phyloP scores from a whole-genome alignment of 371 early-diverging fungal species.

The Mycotypha africana region DNA sequence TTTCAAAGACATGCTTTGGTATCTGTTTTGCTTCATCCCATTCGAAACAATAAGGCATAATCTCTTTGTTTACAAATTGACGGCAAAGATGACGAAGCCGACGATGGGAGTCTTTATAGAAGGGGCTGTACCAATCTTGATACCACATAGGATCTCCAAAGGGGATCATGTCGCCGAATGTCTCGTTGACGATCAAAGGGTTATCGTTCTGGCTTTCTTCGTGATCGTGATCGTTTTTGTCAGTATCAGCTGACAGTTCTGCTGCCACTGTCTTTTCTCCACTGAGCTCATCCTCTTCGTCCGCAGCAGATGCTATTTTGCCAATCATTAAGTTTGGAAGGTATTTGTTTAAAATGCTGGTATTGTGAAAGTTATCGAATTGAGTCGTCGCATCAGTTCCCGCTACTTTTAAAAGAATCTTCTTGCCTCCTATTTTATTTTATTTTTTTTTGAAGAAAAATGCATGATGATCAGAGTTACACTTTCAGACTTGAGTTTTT shows the following conservation, averaged over 20 bases:
- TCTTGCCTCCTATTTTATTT: conserved; percentile 33
- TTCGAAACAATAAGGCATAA: conserved; percentile 57
- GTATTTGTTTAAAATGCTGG: conserved; percentile 30
- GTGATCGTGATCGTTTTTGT: no score
- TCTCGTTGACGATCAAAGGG: conserved; percentile 15
- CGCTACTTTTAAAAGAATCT: conserved; percentile 74
- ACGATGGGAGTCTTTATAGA: conserved; percentile 54
- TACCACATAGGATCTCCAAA: conserved; percentile 71
- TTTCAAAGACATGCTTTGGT: conserved; percentile 47
- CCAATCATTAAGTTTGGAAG: conserved; percentile 10
- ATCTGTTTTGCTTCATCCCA: conserved; percentile 63
- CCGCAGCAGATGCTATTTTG: conserved; percentile 1
- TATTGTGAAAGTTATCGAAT: conserved; percentile 83
- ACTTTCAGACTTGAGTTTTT: neutral
- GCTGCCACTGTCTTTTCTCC: no score
- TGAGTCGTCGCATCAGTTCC: conserved; percentile 88
- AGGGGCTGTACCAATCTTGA: conserved; percentile 44
- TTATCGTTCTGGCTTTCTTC: neutral
- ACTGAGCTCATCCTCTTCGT: conserved; percentile 5
- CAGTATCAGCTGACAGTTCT: no score
- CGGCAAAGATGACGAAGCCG: conserved; percentile 43
- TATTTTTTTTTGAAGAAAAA: no score
- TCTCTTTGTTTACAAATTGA: conserved; percentile 53
- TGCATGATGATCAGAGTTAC: no score
- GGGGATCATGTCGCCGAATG: conserved; percentile 41